Evolutionary conservation across 495 filamentous ascomycete genomes (phyloP), one percentile per base, ranked within the genome.

Genomic region (Aspergillus sclerotiicarbonarius): DNA sequence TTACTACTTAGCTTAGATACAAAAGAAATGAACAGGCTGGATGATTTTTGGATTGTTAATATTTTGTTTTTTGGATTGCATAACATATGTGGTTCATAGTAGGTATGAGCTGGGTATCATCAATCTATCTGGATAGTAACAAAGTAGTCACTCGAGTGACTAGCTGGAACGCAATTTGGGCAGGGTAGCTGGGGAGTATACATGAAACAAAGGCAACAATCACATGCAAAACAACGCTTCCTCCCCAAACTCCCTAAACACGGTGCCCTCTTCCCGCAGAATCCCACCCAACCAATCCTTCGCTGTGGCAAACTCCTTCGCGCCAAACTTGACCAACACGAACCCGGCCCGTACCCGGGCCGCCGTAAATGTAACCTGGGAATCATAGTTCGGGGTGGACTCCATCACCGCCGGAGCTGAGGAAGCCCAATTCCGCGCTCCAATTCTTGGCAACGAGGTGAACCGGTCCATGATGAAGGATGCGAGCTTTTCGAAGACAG

Each of bases 321-420:
- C 86, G 4, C 81, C 82, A 67, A 97, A 94, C 74, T 97, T 98
- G 21, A 97, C 87, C 19, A 97, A 78, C 8, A 92, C 86, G 62
- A 90, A 96, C 1, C 90, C 91, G 8, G 72, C 76, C 8, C 92
- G 81, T 29, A 96, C 84, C 33, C 80, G 81, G 20, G 92, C 88
- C 15, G 90, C 92, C 19, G 91, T 96, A 91, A 92, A 98, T 0
- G 95, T 78, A 7, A 93, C 67, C 51, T 80, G 79, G 53, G 83
- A 70, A 88, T 89, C 62, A 20, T 60, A 63, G 31, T 67, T 66
- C n/a, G 65, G 52, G 15, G 69, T 61, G 1, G 61, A 45, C 70
- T 77, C 69, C n/a, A 63, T 64, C 13, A 65, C 70, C 1, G 65
- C 59, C 3, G 70, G 53, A 2, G 61, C 62, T 33, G 57, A 57